Conservation (phyloP, 2,329 filamentous ascomycete species). For the Cryphonectria carpinicola region DNA sequence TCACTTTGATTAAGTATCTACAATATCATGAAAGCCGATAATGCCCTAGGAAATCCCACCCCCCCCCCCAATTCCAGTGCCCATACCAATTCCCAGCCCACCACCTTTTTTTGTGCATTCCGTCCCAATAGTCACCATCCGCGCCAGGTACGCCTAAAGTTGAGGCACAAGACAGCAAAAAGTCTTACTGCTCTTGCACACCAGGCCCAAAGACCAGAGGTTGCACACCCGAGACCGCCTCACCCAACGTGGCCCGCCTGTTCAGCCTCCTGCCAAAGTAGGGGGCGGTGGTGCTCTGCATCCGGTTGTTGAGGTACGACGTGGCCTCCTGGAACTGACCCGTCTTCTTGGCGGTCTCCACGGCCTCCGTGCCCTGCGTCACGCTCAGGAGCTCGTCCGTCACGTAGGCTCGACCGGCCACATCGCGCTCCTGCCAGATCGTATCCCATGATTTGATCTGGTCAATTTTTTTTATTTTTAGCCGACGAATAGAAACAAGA, state of each 20-base stretch:
- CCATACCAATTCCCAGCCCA: neutral
- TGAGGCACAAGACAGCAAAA: neutral
- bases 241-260: slow-evolving; percentile 48
- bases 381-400: slow-evolving; percentile 51
- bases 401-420: slow-evolving; percentile 63
- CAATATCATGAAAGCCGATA: neutral
- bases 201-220: slow-evolving; percentile 37
- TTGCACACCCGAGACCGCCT: slow-evolving; percentile 41
- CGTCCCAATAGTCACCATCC: neutral
- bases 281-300: slow-evolving; percentile 44
- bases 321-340: slow-evolving; percentile 50
- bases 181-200: slow-evolving; percentile 33
- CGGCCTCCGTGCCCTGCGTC: slow-evolving; percentile 22
- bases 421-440: slow-evolving; percentile 44
- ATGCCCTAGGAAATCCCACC: neutral
- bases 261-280: slow-evolving; percentile 48
- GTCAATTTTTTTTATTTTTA: slow-evolving; percentile 39
- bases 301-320: slow-evolving; percentile 57
- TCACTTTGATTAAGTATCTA: neutral
- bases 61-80: neutral
- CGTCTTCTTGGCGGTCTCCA: slow-evolving; percentile 39
- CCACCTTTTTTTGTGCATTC: neutral
- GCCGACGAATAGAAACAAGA: slow-evolving; percentile 29
- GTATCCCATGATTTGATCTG: slow-evolving; percentile 30
- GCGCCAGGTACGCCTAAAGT: neutral